Evolutionary conservation across 345 rosid species (phyloP), one percentile per base, ranked within the genome.

Genomic region (Eucalyptus microcorys): DNA sequence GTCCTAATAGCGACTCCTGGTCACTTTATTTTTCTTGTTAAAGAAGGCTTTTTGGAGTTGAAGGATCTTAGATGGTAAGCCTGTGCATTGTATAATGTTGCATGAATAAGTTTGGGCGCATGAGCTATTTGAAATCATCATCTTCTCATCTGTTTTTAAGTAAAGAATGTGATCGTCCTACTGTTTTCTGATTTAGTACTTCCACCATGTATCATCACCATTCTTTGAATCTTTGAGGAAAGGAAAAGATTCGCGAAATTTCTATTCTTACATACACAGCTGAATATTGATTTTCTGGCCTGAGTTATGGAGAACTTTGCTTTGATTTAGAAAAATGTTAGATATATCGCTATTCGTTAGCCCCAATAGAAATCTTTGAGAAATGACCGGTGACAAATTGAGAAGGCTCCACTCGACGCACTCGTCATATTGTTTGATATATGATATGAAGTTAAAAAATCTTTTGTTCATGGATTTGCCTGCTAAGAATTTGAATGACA

Each of bases 1-100:
- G 95, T 97, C 89, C 91, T 96, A 91, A 96, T 96, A 71, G 99
- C 96, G 81, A 96, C 99, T 16, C 98, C 99, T 26, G 99, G 99
- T 91, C 98, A 99, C 88, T 96, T 96, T 94, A 93, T 90, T 92
- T 96, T 89, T 93, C 93, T 97, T n/a, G 91, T 96, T 90, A 94
- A 93, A 37, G 40, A 37, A 37, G 40, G 40, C 40, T 37, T 37
- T 37, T 37, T 37, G 40, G 40, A 37, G 40, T 90, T 96, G 89
- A 89, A 92, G 90, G 93, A 94, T 93, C 95, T 97, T 88, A 93
- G 94, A 93, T 94, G 97, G 99, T 96, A 95, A 84, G 49, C 80
- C 66, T 87, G 2, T 7, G 52, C 49, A 50, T 86, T 13, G 13
- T 43, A 30, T 45, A 88, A 88, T 66, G 24, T 57, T 59, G 24